Evolutionary conservation across 2,329 filamentous ascomycete genomes (phyloP).

Genomic region (Aspergillus pseudoviridinutans): DNA sequence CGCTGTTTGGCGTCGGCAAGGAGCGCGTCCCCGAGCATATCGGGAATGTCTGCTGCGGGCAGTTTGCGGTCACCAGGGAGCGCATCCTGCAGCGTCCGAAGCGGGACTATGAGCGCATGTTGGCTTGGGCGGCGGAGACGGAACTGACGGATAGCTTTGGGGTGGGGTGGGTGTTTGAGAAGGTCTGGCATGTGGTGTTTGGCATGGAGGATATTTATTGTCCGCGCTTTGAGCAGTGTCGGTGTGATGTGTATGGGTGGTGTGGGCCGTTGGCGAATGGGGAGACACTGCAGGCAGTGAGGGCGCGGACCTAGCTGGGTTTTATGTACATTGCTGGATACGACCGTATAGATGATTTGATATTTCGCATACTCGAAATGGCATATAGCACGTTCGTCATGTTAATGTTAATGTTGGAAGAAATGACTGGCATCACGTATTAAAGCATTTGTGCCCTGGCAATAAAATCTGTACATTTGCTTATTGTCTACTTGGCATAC

Average conservation of each 20-base stretch:
- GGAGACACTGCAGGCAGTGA: background rate
- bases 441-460: too few relatives aligned
- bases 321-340: background rate
- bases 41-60: conserved; percentile 32
- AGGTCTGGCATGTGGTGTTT: conserved; percentile 33
- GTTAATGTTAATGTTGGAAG: background rate
- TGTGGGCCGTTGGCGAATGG: conserved; percentile 10
- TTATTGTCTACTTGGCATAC: background rate
- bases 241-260: conserved; percentile 29
- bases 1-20: conserved; percentile 21
- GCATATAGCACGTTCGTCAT: background rate
- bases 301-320: background rate
- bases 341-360: background rate
- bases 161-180: conserved; percentile 30
- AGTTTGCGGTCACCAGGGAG: conserved; percentile 32
- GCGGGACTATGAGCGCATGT: conserved; percentile 30
- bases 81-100: conserved; percentile 25
- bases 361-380: background rate
- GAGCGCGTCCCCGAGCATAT: conserved; percentile 24
- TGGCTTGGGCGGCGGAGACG: conserved; percentile 29
- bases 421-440: background rate
- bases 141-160: conserved; percentile 27
- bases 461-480: background rate
- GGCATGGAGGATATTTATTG: conserved; percentile 21
- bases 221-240: conserved; percentile 27